phyloP scores from a whole-genome alignment of 768 basidiomycete genomes.

The Rhizopogon roseolus region DNA sequence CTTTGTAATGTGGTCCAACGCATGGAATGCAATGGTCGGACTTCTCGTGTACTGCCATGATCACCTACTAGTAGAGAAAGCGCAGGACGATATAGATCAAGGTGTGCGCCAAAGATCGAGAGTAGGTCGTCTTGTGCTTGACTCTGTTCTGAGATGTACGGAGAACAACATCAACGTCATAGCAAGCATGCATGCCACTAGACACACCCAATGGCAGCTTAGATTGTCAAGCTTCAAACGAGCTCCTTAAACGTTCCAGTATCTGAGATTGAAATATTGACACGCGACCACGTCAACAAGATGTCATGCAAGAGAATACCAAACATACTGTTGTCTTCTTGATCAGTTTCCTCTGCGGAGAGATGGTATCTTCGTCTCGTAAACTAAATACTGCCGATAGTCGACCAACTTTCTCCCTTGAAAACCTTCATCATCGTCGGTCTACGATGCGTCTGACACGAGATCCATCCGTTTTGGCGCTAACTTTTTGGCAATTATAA shows the following conservation, averaged over 20 bases:
- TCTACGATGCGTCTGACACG: conserved; percentile 53
- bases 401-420: conserved; percentile 45
- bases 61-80: conserved; percentile 58
- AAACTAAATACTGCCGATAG: conserved; percentile 45
- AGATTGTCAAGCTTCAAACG: conserved; percentile 50
- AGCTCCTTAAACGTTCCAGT: conserved; percentile 47
- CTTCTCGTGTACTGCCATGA: conserved; percentile 61
- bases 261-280: conserved; percentile 46
- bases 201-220: conserved; percentile 48
- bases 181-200: not conserved
- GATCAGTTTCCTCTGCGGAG: conserved; percentile 19
- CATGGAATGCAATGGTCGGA: conserved; percentile 71
- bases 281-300: not conserved
- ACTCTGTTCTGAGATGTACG: conserved; percentile 34
- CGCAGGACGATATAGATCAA: conserved; percentile 74
- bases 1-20: conserved; percentile 89
- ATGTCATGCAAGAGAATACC: conserved; percentile 31
- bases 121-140: conserved; percentile 65
- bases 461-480: too few species aligned
- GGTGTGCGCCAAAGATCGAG: conserved; percentile 58
- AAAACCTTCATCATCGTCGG: conserved; percentile 49
- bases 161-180: conserved; percentile 3
- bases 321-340: conserved; percentile 20
- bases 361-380: conserved; percentile 36
- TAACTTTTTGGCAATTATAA: too few species aligned